Base-by-base conservation (phyloP, 768 basidiomycete genomes). In the Hemileccinum rubropunctum region DNA sequence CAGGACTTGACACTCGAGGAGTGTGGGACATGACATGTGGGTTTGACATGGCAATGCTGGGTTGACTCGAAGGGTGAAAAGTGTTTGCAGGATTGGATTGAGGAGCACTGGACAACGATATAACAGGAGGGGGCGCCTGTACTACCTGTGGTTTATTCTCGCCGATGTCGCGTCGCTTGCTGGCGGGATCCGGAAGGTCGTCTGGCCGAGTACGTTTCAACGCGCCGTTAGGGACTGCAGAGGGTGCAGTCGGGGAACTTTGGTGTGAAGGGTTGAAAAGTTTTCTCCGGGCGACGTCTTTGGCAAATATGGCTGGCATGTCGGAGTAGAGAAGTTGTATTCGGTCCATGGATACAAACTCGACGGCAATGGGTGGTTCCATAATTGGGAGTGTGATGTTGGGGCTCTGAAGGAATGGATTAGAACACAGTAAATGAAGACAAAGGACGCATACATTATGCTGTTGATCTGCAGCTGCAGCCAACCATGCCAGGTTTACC, bases 141-240 rank as follows among this genome's bases (percentile, higher is more conserved):
- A 76, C 72, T 57, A 74, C 70, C 52, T 67, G 62, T 17, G 58
- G 52, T 58, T 82, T 84, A 36, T 68, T 69, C 54, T 88, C 86
- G 30, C 88, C 88, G 1, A 81, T 82, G 58, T 89, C 83, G 17
- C 83, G 76, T 15, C 88, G 77, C 64, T 90, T 89, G 63, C 76
- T 79, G 35, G 71, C 69, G n/a, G 61, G 40, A 34, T 77, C 76
- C 3, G 60, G 52, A 42, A 52, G 49, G 38, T 86, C 84, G 13
- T 83, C 82, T 3, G 77, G 65, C 34, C 86, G 73, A 38, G 81
- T 81, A 47, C 87, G 83, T 60, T 88, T 88, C 30, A 84, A 69
- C n/a, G 54, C 62, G 3, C 63, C 63, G 40, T 70, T 62, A 6
- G 55, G 57, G 36, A 54, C 47, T 18, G 59, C 35, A 26, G 53